Conservation (phyloP, 768 basidiomycete species). For the Auricularia heimuer region DNA sequence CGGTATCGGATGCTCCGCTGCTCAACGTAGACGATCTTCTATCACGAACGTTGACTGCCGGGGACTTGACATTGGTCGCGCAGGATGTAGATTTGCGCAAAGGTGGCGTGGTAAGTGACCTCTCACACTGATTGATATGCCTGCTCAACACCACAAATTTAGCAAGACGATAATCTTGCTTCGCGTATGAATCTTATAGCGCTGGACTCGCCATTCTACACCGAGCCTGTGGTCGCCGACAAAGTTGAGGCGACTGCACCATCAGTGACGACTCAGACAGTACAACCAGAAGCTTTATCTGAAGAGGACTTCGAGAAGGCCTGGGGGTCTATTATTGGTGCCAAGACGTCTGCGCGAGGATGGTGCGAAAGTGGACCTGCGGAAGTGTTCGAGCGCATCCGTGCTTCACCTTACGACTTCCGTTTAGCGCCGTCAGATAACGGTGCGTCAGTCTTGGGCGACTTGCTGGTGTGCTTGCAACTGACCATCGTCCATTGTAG, state of each 20-base stretch:
- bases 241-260: neutral
- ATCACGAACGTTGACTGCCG: slow-evolving; percentile 28
- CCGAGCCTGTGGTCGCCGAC: slow-evolving; percentile 27
- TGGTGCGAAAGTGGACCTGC: slow-evolving; percentile 59
- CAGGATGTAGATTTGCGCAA: slow-evolving; percentile 21
- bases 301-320: slow-evolving; percentile 37
- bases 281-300: neutral
- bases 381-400: slow-evolving; percentile 20
- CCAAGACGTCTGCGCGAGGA: slow-evolving; percentile 34
- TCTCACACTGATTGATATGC: slow-evolving; percentile 12
- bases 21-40: slow-evolving; percentile 16
- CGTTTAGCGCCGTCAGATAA: neutral
- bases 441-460: neutral
- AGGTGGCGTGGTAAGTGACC: slow-evolving; percentile 12
- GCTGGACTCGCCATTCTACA: slow-evolving; percentile 61
- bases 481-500: neutral
- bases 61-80: slow-evolving; percentile 36
- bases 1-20: slow-evolving; percentile 24
- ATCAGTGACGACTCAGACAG: slow-evolving; percentile 5
- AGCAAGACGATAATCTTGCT: slow-evolving; percentile 4
- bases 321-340: slow-evolving; percentile 42
- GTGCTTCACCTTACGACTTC: neutral
- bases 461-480: neutral
- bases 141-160: slow-evolving; percentile 24
- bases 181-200: slow-evolving; percentile 52